Evolutionary conservation across 2,329 filamentous ascomycete genomes (phyloP).

Genomic region (Fusarium sp.): DNA sequence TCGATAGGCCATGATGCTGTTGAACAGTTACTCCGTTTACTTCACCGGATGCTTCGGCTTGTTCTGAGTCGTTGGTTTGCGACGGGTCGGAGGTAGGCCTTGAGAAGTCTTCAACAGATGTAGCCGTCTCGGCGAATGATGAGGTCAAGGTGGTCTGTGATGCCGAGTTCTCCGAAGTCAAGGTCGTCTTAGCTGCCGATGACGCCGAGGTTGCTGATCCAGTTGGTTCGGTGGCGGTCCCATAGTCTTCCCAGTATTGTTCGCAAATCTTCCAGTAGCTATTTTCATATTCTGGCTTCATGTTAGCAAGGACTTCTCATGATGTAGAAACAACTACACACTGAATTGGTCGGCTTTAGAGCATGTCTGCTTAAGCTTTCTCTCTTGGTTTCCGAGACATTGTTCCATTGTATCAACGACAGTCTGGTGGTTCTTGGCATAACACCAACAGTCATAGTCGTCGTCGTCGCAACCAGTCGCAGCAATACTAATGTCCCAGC

Average conservation of each 20-base stretch:
- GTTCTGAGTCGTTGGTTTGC: conserved; percentile 14
- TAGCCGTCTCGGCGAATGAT: neutral
- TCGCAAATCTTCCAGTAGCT: conserved; percentile 50
- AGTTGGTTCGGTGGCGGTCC: conserved; percentile 44
- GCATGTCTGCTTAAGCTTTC: conserved; percentile 33
- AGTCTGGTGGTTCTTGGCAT: conserved; percentile 44
- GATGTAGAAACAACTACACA: conserved; percentile 3
- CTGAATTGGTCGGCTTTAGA: conserved; percentile 44
- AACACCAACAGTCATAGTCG: conserved; percentile 49
- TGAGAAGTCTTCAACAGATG: neutral
- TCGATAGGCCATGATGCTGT: conserved; percentile 7
- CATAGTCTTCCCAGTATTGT: conserved; percentile 47
- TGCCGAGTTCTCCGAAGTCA: neutral
- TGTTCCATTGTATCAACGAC: conserved; percentile 44
- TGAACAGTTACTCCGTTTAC: neutral
- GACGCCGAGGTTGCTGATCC: conserved; percentile 23
- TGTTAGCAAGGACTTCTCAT: neutral
- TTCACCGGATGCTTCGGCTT: conserved; percentile 4
- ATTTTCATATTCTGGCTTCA: conserved; percentile 43
- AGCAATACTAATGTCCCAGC: conserved; percentile 46
- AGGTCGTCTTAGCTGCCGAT: neutral
- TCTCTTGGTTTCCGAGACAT: conserved; percentile 41
- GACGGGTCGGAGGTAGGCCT: conserved; percentile 4
- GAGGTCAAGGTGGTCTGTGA: conserved; percentile 9
- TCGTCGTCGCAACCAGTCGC: conserved; percentile 39